Conservation (phyloP, 176 grass and related monocot species). For the Juncus effusus region DNA sequence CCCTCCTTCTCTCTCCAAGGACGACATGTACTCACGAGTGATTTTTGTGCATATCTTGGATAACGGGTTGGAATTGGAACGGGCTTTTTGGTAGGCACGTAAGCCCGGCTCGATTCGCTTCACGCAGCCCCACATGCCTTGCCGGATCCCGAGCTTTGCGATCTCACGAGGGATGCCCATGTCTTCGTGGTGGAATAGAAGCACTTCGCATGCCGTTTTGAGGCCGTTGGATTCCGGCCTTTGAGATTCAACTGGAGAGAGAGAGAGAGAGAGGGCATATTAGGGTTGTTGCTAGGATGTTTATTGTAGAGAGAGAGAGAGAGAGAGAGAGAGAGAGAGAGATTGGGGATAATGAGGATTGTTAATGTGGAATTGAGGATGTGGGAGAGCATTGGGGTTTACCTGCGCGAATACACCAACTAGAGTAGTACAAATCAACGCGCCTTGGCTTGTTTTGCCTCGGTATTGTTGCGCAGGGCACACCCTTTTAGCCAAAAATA, state of each 20-base stretch:
- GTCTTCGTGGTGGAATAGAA: conserved; percentile 81
- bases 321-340: neutral
- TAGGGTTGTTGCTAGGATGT: conserved; percentile 19
- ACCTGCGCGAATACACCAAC: conserved; percentile 92
- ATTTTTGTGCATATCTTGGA: conserved; percentile 68
- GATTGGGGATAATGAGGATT: neutral
- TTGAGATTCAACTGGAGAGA: conserved; percentile 56
- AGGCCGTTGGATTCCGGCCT: conserved; percentile 32
- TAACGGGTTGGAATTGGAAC: conserved; percentile 35
- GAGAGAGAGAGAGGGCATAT: neutral
- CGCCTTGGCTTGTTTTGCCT: conserved; percentile 62
- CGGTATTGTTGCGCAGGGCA: conserved; percentile 60
- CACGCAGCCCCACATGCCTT: conserved; percentile 91
- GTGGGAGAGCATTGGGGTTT: neutral
- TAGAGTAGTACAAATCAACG: conserved; percentile 85
- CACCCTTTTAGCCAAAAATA: conserved; percentile 39
- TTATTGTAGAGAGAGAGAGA: neutral
- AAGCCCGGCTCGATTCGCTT: conserved; percentile 76
- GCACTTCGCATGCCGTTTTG: conserved; percentile 64
- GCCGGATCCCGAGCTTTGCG: conserved; percentile 70
- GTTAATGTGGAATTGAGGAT: neutral
- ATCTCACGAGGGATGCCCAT: conserved; percentile 86
- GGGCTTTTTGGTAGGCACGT: conserved; percentile 53
- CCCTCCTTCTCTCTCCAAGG: conserved; percentile 47
- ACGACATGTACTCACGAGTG: conserved; percentile 34